phyloP scores from a whole-genome alignment of 2,329 filamentous ascomycete species.

The Didymella pomorum region DNA sequence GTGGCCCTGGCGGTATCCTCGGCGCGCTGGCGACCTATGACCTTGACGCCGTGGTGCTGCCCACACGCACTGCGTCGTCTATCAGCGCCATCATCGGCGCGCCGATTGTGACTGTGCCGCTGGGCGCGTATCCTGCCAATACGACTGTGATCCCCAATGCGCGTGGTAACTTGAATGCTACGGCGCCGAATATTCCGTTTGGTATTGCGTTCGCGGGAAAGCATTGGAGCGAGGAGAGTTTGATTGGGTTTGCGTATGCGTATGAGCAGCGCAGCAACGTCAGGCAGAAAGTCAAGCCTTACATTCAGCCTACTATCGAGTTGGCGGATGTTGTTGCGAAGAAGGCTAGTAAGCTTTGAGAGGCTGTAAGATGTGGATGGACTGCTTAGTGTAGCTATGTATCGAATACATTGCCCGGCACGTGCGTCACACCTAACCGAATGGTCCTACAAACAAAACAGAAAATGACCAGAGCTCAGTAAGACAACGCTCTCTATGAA shows the following conservation, averaged over 20 bases:
- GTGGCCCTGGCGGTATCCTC: constrained; percentile 66
- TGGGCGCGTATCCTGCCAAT: constrained; percentile 64
- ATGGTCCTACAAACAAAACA: too few species aligned
- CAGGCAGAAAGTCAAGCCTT: constrained; percentile 58
- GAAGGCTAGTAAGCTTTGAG: constrained; percentile 4
- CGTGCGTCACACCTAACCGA: too few species aligned
- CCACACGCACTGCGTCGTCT: constrained; percentile 58
- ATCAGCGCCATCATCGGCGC: constrained; percentile 65
- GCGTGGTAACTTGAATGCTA: constrained; percentile 61
- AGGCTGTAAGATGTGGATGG: background rate
- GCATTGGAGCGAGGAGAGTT: constrained; percentile 66
- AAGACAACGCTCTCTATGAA: too few species aligned
- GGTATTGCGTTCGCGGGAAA: constrained; percentile 70
- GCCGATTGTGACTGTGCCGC: constrained; percentile 69
- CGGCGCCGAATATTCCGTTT: constrained; percentile 65
- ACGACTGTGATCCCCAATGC: constrained; percentile 57
- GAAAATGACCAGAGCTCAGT: too few species aligned
- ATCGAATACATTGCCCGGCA: too few species aligned
- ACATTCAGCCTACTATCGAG: constrained; percentile 59
- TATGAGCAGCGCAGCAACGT: constrained; percentile 69
- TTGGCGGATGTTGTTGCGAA: constrained; percentile 53
- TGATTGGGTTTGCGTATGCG: constrained; percentile 73
- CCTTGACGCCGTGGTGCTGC: constrained; percentile 69
- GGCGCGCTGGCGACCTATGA: constrained; percentile 65
- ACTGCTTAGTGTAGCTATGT: too few species aligned